phyloP scores from a whole-genome alignment of 208 protist species.

The Wallacemonas sp. region DNA sequence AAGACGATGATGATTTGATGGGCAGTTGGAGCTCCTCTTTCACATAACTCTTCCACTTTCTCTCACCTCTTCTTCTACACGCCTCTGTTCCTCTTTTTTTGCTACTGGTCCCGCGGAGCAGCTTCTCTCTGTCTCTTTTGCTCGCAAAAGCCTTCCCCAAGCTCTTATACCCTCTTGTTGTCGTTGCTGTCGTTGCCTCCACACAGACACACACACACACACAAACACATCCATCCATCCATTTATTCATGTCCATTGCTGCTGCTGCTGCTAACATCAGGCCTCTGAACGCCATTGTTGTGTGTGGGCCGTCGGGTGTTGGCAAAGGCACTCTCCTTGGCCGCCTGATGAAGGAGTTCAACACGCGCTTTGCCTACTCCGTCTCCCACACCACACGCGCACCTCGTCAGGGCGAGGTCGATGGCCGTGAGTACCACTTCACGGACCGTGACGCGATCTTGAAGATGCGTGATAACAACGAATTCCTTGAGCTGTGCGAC shows the following conservation, averaged over 20 bases:
- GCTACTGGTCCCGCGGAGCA: neutral
- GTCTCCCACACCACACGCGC: conserved; percentile 93
- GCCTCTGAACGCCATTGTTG: conserved; percentile 76
- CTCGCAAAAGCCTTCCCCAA: too few species aligned
- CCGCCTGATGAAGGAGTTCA: conserved; percentile 70
- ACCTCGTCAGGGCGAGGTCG: conserved; percentile 76
- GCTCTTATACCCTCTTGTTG: neutral
- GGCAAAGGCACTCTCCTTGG: conserved; percentile 93
- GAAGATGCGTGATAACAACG: conserved; percentile 57
- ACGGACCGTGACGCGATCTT: conserved; percentile 55
- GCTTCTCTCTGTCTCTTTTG: neutral
- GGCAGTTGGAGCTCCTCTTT: too few species aligned
- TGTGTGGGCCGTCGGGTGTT: conserved; percentile 91
- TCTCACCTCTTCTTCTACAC: conserved; percentile 3
- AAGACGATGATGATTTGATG: neutral
- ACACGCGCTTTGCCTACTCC: conserved; percentile 83
- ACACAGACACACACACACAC: neutral
- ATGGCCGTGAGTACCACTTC: conserved; percentile 94
- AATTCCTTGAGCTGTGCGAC: conserved; percentile 91
- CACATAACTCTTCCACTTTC: neutral
- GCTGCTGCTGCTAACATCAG: conserved; percentile 2
- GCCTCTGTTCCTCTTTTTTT: conserved; percentile 11
- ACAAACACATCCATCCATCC: neutral
- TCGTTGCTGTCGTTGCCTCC: neutral
- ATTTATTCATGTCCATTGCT: neutral